Percentiles rank a stretch among this genome's conserved stretches.
Conservation (phyloP, 225 moss, liverwort and hornwort species). For the Climacium dendroides region DNA sequence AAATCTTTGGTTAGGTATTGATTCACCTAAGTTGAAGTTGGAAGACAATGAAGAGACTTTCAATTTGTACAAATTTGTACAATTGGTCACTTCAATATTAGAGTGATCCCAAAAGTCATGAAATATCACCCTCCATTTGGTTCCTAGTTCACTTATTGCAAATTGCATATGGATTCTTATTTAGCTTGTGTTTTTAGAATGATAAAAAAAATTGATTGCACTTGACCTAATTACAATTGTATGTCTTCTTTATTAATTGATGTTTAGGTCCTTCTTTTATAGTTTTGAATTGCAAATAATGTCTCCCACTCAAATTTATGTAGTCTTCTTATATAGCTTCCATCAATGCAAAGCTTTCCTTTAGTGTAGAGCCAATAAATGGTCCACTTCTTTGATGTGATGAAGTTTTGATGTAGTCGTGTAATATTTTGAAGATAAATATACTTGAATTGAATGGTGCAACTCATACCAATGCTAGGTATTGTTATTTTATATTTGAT, state of each 20-base stretch:
- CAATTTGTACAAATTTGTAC: not conserved
- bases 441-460: not conserved
- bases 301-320: accelerated
- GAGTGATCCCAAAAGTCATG: not conserved
- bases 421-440: not conserved
- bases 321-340: accelerated
- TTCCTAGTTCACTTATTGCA: not conserved
- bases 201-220: not conserved
- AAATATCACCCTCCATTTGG: too few species aligned
- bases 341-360: accelerated
- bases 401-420: accelerated
- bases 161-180: too few species aligned
- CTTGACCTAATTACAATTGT: not conserved
- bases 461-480: accelerated
- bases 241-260: not conserved
- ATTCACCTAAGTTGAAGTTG: too few species aligned
- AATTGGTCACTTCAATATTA: not conserved
- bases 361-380: not conserved
- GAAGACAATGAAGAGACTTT: not conserved
- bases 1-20: not conserved
- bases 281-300: not conserved
- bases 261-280: accelerated
- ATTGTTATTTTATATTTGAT: not conserved
- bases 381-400: accelerated
- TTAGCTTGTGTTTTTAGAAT: not conserved